Conservation (phyloP, 306 rosid species). For the Neltuma alba region DNA sequence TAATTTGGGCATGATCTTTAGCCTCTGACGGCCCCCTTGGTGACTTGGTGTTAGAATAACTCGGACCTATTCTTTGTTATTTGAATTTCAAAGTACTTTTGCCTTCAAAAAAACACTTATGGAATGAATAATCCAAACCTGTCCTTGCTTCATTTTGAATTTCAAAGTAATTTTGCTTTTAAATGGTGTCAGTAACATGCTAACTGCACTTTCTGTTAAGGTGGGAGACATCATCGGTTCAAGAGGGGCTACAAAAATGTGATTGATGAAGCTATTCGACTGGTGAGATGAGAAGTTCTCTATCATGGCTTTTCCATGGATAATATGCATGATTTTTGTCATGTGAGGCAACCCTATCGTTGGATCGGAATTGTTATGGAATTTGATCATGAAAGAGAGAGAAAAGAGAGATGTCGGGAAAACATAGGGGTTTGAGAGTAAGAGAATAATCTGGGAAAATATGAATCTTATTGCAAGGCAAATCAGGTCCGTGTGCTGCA, state of each 20-base stretch:
- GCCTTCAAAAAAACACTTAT: not conserved
- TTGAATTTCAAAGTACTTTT: constrained; percentile 5
- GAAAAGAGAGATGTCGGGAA: not conserved
- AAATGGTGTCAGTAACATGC: constrained; percentile 18
- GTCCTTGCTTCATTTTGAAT: constrained; percentile 21
- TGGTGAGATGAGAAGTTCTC: constrained; percentile 60
- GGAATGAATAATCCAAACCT: constrained; percentile 13
- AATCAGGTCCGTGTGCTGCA: not conserved
- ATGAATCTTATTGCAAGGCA: not conserved
- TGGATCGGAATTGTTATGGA: not conserved
- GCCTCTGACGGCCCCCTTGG: not conserved
- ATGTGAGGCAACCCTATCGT: not conserved
- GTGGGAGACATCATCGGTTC: constrained; percentile 95
- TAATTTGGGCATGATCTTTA: constrained; percentile 21
- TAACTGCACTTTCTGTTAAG: constrained; percentile 49
- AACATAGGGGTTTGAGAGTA: not conserved
- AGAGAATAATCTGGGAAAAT: not conserved
- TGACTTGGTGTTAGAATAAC: not conserved
- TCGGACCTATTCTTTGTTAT: constrained; percentile 11
- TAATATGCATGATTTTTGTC: constrained; percentile 13
- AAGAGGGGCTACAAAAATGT: constrained; percentile 98
- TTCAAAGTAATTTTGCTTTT: constrained; percentile 9
- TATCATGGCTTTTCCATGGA: constrained; percentile 16
- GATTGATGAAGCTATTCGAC: constrained; percentile 93
- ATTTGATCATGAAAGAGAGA: not conserved